Evolutionary conservation across 805 yeast genomes (phyloP), one percentile per base, ranked within the genome.

Genomic region (Metschnikowia cerradonensis): DNA sequence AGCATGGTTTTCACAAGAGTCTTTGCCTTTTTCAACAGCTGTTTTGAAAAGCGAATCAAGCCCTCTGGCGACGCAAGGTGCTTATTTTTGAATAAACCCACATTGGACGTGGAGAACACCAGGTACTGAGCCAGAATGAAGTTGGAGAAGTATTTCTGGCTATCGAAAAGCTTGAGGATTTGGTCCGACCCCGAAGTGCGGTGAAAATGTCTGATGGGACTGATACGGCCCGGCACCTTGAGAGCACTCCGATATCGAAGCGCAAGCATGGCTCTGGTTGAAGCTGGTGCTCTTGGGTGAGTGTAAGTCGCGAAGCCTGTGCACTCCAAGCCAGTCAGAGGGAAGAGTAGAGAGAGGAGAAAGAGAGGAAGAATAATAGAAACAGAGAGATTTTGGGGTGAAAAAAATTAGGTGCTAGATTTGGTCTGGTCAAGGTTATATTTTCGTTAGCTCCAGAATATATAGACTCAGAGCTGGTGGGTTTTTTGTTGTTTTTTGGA

Each of bases 21-120:
- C 53, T 86, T 80, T 1, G 97, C 96, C 47, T 75, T 75, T 2
- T 55, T 63, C n/a, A 90, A 69, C 0, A 96, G 85, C 19, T 72
- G 76, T 37, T 76, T 70, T 3, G 92, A 81, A 64, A 89, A 94
- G 47, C 79, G 75, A 22, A 77, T 68, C 22, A 92, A 68, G 0
- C 96, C 96, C 3, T 78, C 71, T 0, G 97, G 89, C 1, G 83
- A 75, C 1, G 77, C 79, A 41, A 92, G 70, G 53, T 78, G 80
- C 32, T 86, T 85, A 59, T 92, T 91, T 47, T 77, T 74, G 64
- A 94, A 91, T 31, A 92, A 73, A 0, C 97, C 62, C 40, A 45
- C 57, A 26, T 44, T 53, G 22, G 59, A 54, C 15, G 55, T 41
- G 3, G 55, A 45, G 40, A 50, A 44, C 20, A 57, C 53, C 50